phyloP scores from a whole-genome alignment of 2,329 filamentous ascomycete genomes.

The Ceratocystis lukuohia region DNA sequence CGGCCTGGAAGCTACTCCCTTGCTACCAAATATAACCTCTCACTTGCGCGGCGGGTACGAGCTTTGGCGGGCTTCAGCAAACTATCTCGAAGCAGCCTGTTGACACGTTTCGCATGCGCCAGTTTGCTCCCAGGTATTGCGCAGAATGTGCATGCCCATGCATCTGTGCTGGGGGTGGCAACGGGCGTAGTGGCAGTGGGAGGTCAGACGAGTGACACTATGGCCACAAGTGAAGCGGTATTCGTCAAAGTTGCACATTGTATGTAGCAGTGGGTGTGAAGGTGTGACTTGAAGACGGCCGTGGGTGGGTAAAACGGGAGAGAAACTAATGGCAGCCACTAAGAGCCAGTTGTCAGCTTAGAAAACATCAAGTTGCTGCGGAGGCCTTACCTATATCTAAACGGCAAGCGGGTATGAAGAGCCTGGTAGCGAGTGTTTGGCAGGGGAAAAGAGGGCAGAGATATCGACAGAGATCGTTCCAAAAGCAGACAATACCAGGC shows the following conservation, averaged over 20 bases:
- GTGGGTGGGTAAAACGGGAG: too few species aligned
- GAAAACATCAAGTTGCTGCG: too few species aligned
- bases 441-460: not conserved
- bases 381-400: too few species aligned
- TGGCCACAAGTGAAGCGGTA: conserved; percentile 55
- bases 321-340: too few species aligned
- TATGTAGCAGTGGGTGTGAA: conserved; percentile 19
- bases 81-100: not conserved
- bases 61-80: not conserved
- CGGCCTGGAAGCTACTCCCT: not conserved
- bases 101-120: conserved; percentile 40
- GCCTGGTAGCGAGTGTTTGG: not conserved
- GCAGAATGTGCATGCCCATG: conserved; percentile 51
- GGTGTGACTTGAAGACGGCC: too few species aligned
- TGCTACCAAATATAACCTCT: not conserved
- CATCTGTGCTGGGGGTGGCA: conserved; percentile 60
- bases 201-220: conserved; percentile 44
- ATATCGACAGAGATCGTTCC: not conserved
- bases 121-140: conserved; percentile 44
- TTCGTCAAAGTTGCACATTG: conserved; percentile 60
- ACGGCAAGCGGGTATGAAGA: too few species aligned
- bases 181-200: conserved; percentile 61
- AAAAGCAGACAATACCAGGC: not conserved
- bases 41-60: not conserved
- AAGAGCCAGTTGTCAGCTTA: too few species aligned